Conservation (phyloP, 2,329 filamentous ascomycete genomes). For the Colletotrichum plurivorum region DNA sequence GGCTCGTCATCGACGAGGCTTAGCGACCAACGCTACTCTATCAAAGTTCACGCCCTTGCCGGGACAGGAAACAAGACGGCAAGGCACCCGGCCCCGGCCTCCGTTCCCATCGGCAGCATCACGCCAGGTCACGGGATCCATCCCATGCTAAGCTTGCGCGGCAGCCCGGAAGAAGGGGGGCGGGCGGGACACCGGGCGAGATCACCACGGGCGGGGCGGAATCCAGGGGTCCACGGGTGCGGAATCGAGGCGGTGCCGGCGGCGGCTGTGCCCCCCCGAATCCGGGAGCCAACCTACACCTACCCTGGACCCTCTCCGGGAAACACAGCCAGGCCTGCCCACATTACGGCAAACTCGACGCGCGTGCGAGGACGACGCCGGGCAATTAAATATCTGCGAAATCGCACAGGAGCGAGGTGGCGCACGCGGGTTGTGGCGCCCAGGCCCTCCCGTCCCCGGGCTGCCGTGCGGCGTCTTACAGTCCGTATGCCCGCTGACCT, state of each 20-base stretch:
- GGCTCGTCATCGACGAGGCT: background rate
- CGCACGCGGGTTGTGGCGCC: conserved; percentile 22
- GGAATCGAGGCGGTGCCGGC: conserved; percentile 15
- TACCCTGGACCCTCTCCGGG: background rate
- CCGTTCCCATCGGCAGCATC: background rate
- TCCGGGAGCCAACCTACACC: background rate
- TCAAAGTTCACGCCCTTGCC: background rate
- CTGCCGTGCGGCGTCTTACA: conserved; percentile 8
- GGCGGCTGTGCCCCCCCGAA: conserved; percentile 1
- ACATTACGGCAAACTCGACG: conserved; percentile 24
- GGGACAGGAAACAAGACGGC: background rate
- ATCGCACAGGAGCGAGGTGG: background rate
- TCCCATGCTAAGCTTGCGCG: background rate
- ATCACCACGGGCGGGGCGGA: background rate
- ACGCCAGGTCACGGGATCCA: background rate
- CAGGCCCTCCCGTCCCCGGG: background rate
- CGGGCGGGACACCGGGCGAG: background rate
- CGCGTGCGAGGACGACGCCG: background rate
- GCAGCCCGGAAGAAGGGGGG: background rate
- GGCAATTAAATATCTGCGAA: conserved; percentile 14
- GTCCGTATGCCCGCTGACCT: background rate
- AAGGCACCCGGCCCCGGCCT: background rate
- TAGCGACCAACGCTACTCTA: background rate
- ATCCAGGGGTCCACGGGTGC: conserved; percentile 1
- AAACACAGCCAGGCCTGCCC: conserved; percentile 3